Percentiles rank a stretch among this genome's conserved stretches.
Conservation (phyloP, 805 yeast genomes). For the Lachancea waltii region DNA sequence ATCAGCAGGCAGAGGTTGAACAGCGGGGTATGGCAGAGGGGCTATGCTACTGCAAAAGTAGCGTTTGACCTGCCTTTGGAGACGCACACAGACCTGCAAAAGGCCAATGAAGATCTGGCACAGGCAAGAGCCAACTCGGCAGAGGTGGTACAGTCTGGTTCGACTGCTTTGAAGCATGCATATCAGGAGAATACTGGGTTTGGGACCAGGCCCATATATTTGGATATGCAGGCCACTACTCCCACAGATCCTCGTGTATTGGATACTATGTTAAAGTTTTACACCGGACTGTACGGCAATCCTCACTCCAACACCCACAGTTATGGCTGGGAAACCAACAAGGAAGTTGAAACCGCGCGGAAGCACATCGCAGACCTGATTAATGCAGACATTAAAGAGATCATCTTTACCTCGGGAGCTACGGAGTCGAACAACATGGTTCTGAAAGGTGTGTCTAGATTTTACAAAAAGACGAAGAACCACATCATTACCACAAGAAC, state of each 20-base stretch:
- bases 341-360: slow-evolving; percentile 84
- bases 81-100: slow-evolving; percentile 31
- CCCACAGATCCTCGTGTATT: slow-evolving; percentile 96
- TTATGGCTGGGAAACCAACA: slow-evolving; percentile 98
- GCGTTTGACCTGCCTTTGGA: slow-evolving; percentile 24
- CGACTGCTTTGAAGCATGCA: slow-evolving; percentile 34
- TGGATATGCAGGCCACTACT: slow-evolving; percentile 98
- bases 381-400: slow-evolving; percentile 93
- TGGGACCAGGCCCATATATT: slow-evolving; percentile 85
- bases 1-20: background rate
- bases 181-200: slow-evolving; percentile 36
- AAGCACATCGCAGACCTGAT: slow-evolving; percentile 74
- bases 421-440: slow-evolving; percentile 96
- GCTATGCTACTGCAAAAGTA: slow-evolving; percentile 23
- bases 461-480: slow-evolving; percentile 80
- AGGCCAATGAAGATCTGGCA: slow-evolving; percentile 29
- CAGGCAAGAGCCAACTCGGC: slow-evolving; percentile 18
- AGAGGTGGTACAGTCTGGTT: slow-evolving; percentile 22
- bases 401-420: slow-evolving; percentile 95
- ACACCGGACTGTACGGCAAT: slow-evolving; percentile 92
- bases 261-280: slow-evolving; percentile 77
- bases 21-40: background rate
- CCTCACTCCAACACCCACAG: slow-evolving; percentile 97
- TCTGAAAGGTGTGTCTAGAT: slow-evolving; percentile 91
- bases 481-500: slow-evolving; percentile 96